Percentiles rank a stretch among this genome's conserved stretches.
These are phyloP conservation scores for Petunia hybrid DNA, from an alignment of 305 asterid species.

Conservation along the genomic window DNA sequence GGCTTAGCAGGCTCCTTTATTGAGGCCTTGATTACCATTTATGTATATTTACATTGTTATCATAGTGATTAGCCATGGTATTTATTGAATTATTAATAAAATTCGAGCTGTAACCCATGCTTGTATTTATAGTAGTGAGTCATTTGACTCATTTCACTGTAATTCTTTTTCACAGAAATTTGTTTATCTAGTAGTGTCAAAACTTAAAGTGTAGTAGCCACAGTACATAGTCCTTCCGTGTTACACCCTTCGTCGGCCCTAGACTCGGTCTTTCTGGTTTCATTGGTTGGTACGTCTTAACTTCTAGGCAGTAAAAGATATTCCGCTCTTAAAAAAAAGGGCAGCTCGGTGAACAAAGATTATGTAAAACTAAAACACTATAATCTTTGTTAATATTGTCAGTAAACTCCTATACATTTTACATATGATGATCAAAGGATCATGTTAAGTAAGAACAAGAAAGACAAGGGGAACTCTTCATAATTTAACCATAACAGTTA, in stretches of 20 bases:
- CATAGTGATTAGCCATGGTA: constrained; percentile 6
- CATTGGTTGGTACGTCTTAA: no score
- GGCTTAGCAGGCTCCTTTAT: constrained; percentile 6
- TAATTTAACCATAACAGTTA: neutral
- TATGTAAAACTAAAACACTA: neutral
- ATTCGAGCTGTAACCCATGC: constrained; percentile 24
- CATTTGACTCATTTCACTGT: neutral
- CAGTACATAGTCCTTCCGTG: no score
- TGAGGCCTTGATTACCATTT: neutral
- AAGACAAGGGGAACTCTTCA: neutral
- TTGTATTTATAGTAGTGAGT: neutral
- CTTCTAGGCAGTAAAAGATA: no score
- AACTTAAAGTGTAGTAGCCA: no score
- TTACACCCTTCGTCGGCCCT: no score
- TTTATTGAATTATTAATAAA: constrained; percentile 21
- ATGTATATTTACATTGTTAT: neutral
- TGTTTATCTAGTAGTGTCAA: no score
- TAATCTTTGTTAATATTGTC: neutral
- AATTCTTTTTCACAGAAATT: no score
- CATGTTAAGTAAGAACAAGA: neutral
- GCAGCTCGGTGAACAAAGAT: no score
- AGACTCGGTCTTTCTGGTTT: no score
- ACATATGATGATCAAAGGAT: neutral
- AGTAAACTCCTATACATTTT: neutral
- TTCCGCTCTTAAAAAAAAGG: no score